A percentile compares a stretch with the other conserved stretches of the same genome.
These are phyloP conservation scores for Nematocida sp. DNA, from an alignment of 371 early-diverging fungal genomes.

Conservation along the genomic window DNA sequence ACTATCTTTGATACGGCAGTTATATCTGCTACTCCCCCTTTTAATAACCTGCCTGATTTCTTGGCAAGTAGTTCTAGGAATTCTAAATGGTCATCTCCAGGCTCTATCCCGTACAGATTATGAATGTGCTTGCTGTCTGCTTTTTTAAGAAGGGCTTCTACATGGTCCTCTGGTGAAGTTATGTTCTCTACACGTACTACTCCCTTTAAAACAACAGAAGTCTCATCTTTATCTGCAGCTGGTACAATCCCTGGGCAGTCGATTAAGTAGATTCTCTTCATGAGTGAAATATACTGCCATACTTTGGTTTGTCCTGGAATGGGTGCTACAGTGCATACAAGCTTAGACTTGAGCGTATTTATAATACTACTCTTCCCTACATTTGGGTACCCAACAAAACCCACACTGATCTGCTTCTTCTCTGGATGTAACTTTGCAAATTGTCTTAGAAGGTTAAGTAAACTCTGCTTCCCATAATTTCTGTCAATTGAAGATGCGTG, in stretches of 20 bases:
- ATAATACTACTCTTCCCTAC: constrained; percentile 81
- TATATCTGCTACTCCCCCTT: constrained; percentile 90
- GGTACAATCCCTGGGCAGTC: constrained; percentile 98
- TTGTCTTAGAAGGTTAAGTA: constrained; percentile 92
- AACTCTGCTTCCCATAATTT: constrained; percentile 92
- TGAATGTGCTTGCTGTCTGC: constrained; percentile 70
- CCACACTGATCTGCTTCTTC: constrained; percentile 83
- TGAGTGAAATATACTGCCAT: constrained; percentile 98
- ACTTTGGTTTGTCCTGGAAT: constrained; percentile 98
- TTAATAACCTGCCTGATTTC: constrained; percentile 83
- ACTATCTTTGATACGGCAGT: constrained; percentile 89
- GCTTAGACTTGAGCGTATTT: constrained; percentile 88
- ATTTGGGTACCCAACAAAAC: constrained; percentile 88
- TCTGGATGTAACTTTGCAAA: constrained; percentile 79
- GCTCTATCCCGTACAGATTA: constrained; percentile 48
- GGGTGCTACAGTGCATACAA: constrained; percentile 95
- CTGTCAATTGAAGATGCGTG: constrained; percentile 86
- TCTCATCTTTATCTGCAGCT: constrained; percentile 81
- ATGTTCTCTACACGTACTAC: constrained; percentile 93
- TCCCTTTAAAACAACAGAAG: constrained; percentile 76
- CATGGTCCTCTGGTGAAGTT: constrained; percentile 83
- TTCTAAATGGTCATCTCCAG: constrained; percentile 77
- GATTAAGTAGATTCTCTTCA: constrained; percentile 93
- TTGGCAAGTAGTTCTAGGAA: constrained; percentile 83
- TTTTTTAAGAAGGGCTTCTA: constrained; percentile 78